Conservation (phyloP, 2,329 filamentous ascomycete genomes). For the Diaporthe citriasiana region DNA sequence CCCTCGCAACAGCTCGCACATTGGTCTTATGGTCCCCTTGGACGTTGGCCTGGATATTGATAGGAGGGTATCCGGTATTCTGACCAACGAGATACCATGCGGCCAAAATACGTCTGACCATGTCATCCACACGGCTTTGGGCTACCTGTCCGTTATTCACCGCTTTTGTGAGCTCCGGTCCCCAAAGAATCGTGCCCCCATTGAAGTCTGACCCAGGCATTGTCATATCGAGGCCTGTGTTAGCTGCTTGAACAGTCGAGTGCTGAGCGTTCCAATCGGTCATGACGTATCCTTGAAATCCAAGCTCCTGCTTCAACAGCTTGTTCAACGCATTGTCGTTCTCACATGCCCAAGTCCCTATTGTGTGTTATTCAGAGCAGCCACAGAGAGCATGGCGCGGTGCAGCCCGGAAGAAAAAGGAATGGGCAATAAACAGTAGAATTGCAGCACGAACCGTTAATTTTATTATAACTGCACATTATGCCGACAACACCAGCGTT, state of each 20-base stretch:
- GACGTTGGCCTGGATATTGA: constrained; percentile 68
- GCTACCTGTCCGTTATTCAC: constrained; percentile 71
- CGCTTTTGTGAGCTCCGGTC: constrained; percentile 64
- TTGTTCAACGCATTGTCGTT: constrained; percentile 73
- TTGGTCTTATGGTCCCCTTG: constrained; percentile 74
- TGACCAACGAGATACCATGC: constrained; percentile 72
- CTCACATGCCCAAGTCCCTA: constrained; percentile 73
- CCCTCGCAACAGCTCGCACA: constrained; percentile 67
- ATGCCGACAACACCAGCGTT: constrained; percentile 74
- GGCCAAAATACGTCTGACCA: constrained; percentile 74
- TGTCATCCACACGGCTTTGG: constrained; percentile 75
- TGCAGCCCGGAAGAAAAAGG: too few relatives aligned
- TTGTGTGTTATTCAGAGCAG: not conserved
- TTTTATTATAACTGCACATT: constrained; percentile 82
- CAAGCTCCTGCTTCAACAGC: constrained; percentile 78
- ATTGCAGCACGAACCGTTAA: constrained; percentile 65
- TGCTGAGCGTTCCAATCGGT: constrained; percentile 84
- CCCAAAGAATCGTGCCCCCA: constrained; percentile 68
- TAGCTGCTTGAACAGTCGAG: constrained; percentile 74
- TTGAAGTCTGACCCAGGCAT: constrained; percentile 80
- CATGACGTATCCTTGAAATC: constrained; percentile 75
- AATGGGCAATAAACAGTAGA: too few relatives aligned
- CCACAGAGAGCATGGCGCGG: not conserved
- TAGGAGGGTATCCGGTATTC: constrained; percentile 62
- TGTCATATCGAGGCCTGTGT: constrained; percentile 83